Percentiles rank a stretch among this genome's conserved stretches.
Conservation (phyloP, 768 basidiomycete genomes). For the Collybiopsis confluens region DNA sequence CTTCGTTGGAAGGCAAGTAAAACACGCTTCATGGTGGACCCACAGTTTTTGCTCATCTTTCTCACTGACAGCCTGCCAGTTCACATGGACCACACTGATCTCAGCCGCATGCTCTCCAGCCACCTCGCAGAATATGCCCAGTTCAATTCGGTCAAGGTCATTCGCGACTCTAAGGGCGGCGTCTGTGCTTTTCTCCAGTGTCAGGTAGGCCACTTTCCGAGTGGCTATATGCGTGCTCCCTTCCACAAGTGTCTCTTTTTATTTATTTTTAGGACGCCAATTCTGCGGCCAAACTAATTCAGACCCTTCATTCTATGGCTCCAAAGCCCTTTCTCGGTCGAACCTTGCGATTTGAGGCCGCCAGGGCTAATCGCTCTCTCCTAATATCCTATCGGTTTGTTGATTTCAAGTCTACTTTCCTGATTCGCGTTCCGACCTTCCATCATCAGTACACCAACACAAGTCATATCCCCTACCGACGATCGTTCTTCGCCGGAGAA, state of each 20-base stretch:
- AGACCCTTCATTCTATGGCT: slow-evolving; percentile 49
- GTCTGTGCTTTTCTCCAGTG: slow-evolving; percentile 86
- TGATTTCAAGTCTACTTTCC: no score
- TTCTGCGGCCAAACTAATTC: slow-evolving; percentile 55
- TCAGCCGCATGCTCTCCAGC: slow-evolving; percentile 54
- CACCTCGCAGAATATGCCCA: slow-evolving; percentile 66
- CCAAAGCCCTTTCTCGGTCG: slow-evolving; percentile 70
- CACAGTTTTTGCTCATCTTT: slow-evolving; percentile 10
- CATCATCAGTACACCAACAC: slow-evolving; percentile 31
- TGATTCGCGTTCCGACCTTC: neutral
- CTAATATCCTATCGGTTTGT: slow-evolving; percentile 70
- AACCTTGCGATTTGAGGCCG: slow-evolving; percentile 70
- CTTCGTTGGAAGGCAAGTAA: slow-evolving; percentile 74
- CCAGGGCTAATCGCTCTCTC: slow-evolving; percentile 70
- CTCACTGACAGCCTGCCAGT: slow-evolving; percentile 71
- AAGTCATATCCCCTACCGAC: slow-evolving; percentile 20
- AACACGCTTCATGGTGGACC: no score
- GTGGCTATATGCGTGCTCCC: slow-evolving; percentile 3
- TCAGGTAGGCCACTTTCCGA: slow-evolving; percentile 37
- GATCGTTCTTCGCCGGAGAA: slow-evolving; percentile 17
- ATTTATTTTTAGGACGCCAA: slow-evolving; percentile 43
- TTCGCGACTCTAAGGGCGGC: slow-evolving; percentile 72
- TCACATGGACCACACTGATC: slow-evolving; percentile 60
- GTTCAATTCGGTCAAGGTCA: slow-evolving; percentile 65
- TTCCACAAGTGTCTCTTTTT: neutral